Evolutionary conservation across 2,329 filamentous ascomycete genomes (phyloP).

Genomic region (Pseudogymnoascus sp.): DNA sequence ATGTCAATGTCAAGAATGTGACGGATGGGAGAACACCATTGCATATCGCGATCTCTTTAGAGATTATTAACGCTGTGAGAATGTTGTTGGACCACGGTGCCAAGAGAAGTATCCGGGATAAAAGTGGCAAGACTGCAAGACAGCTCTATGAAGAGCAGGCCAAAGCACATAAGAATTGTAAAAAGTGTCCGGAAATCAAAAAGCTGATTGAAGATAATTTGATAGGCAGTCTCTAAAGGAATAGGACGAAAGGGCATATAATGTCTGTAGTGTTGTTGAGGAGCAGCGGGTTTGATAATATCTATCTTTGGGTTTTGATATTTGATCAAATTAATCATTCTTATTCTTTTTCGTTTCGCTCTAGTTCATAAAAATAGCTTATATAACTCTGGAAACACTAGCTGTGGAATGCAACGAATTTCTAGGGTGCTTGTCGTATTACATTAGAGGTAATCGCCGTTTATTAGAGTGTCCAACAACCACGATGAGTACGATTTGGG

Average conservation of each 20-base stretch:
- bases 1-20: conserved; percentile 8
- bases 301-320: neutral
- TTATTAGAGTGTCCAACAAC: no score
- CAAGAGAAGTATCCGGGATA: neutral
- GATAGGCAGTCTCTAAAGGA: neutral
- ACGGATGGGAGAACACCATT: conserved; percentile 5
- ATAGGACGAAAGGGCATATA: neutral
- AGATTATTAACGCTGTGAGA: conserved; percentile 11
- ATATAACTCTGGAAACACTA: no score
- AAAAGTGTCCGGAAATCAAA: neutral
- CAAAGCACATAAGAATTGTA: neutral
- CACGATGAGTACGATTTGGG: no score
- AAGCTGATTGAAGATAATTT: neutral
- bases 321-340: neutral
- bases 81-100: conserved; percentile 10
- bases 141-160: neutral
- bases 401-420: no score
- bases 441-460: no score
- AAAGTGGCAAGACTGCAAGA: conserved; percentile 9
- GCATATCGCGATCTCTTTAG: conserved; percentile 9
- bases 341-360: neutral
- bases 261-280: neutral
- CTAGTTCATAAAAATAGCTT: no score
- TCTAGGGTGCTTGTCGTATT: no score
- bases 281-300: neutral